Percentiles rank a stretch among this genome's conserved stretches.
Conservation (phyloP, 208 protist genomes). For the Trypanosoma congolense region DNA sequence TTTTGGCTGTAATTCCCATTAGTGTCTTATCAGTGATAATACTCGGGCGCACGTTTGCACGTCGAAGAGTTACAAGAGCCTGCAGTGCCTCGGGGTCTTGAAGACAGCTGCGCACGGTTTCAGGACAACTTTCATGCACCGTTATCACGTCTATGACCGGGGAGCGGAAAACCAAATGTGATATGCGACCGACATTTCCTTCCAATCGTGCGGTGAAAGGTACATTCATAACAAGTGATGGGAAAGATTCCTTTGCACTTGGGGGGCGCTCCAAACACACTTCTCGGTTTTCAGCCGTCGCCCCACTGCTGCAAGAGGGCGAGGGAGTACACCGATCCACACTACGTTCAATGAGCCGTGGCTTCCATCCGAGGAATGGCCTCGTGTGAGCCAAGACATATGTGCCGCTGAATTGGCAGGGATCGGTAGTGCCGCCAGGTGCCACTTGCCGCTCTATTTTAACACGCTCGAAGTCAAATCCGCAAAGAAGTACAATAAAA, state of each 20-base stretch:
- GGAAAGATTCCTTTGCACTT: not conserved
- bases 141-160: constrained; percentile 25
- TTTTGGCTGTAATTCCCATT: constrained; percentile 29
- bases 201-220: constrained; percentile 61
- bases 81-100: constrained; percentile 34
- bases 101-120: constrained; percentile 27
- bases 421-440: constrained; percentile 15
- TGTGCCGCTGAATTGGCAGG: constrained; percentile 41
- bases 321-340: not conserved
- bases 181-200: constrained; percentile 26
- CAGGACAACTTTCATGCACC: constrained; percentile 23
- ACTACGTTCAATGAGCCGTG: constrained; percentile 12
- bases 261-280: too few relatives aligned
- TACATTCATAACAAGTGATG: constrained; percentile 16
- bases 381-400: constrained; percentile 62
- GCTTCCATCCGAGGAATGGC: constrained; percentile 68
- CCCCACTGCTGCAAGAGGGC: too few relatives aligned
- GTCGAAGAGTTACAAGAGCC: constrained; percentile 46
- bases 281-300: too few relatives aligned
- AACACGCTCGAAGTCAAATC: constrained; percentile 71
- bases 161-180: constrained; percentile 54
- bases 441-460: constrained; percentile 29
- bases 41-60: constrained; percentile 43
- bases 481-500: constrained; percentile 45
- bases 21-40: constrained; percentile 59